Evolutionary conservation across 345 rosid species (phyloP).

Genomic region (Heritiera littoralis): DNA sequence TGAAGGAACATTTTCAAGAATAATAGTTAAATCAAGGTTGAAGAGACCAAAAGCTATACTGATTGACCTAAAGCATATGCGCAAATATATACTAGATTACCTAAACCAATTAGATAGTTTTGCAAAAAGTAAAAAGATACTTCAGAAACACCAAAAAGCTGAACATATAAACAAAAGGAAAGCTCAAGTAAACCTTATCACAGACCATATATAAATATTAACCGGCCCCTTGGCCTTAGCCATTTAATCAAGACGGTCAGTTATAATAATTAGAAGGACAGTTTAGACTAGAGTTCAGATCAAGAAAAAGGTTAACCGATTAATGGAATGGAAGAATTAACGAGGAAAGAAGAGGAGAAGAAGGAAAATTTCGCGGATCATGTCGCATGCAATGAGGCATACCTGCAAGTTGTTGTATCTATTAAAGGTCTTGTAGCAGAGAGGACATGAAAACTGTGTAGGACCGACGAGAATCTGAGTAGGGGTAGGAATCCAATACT

Average conservation of each 20-base stretch:
- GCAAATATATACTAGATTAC: neutral
- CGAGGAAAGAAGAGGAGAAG: neutral
- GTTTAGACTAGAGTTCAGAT: neutral
- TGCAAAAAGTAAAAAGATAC: neutral
- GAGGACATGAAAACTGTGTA: slow-evolving; percentile 55
- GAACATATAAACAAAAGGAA: neutral
- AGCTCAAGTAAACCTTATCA: neutral
- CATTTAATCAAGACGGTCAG: neutral
- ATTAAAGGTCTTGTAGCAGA: slow-evolving; percentile 60
- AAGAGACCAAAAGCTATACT: neutral
- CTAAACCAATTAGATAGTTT: neutral
- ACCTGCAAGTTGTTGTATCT: slow-evolving; percentile 70
- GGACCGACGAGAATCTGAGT: slow-evolving; percentile 68
- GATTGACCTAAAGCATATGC: neutral
- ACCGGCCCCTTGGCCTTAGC: neutral
- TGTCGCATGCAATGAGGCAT: slow-evolving; percentile 14
- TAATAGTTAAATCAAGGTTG: neutral
- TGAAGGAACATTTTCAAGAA: neutral
- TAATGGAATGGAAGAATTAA: neutral
- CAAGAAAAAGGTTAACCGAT: neutral
- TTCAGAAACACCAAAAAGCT: neutral
- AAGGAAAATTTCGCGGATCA: neutral
- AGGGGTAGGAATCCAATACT: slow-evolving; percentile 67
- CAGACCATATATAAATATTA: neutral
- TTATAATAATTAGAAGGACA: neutral